A percentile compares a stretch with the other conserved stretches of the same genome.
Conservation (phyloP, 345 rosid species). For the Eucalyptus regnans region DNA sequence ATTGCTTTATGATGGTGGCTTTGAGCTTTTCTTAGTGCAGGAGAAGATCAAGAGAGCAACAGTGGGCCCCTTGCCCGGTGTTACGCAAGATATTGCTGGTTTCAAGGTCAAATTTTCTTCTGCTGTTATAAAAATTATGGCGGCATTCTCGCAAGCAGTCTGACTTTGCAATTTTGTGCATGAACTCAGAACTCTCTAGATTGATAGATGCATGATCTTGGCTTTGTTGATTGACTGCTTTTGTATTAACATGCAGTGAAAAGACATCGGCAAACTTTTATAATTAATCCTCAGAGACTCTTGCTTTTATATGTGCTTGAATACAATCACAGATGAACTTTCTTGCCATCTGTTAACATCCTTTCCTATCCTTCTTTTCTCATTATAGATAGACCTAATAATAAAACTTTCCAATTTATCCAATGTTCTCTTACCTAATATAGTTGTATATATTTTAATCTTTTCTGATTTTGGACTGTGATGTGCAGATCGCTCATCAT, state of each 20-base stretch:
- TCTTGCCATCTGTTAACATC: not conserved
- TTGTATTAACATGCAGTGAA: not conserved
- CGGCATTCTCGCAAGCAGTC: not conserved
- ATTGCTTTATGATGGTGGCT: not conserved
- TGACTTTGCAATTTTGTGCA: not conserved
- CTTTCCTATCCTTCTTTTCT: not conserved
- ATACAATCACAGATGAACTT: not conserved
- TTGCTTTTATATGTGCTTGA: not conserved
- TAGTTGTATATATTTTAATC: not conserved
- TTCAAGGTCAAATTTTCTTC: slow-evolving; percentile 35
- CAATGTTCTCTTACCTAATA: not conserved
- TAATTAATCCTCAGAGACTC: not conserved
- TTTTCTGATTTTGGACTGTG: not conserved
- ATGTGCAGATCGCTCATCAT: slow-evolving; percentile 79
- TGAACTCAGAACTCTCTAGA: not conserved
- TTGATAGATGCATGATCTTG: not conserved
- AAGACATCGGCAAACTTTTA: not conserved
- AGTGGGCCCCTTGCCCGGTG: slow-evolving; percentile 97
- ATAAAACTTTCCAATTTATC: not conserved
- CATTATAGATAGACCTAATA: not conserved
- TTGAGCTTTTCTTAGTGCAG: slow-evolving; percentile 49
- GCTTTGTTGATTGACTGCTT: not conserved
- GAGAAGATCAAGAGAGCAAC: slow-evolving; percentile 64
- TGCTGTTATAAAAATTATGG: not conserved
- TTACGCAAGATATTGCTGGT: slow-evolving; percentile 96